A percentile compares a stretch with the other conserved stretches of the same genome.
These are phyloP conservation scores for Xylaria sp. DNA, from an alignment of 2,329 filamentous ascomycete species.

Conservation along the genomic window DNA sequence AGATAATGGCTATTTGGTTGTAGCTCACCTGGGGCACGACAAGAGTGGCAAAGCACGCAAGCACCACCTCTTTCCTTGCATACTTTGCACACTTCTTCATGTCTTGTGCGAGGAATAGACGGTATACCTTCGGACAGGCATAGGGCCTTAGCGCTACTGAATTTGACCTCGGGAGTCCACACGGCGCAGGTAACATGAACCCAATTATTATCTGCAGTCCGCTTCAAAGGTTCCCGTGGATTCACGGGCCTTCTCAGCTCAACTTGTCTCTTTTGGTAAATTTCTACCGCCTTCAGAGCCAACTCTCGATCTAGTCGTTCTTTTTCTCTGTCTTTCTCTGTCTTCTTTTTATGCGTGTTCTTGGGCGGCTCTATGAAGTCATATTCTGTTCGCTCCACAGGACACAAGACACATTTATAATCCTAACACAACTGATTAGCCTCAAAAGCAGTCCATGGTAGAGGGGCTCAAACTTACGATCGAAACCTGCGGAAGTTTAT, in stretches of 20 bases:
- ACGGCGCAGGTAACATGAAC: constrained; percentile 93
- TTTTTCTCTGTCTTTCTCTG: constrained; percentile 88
- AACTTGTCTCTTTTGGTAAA: constrained; percentile 83
- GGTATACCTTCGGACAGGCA: constrained; percentile 91
- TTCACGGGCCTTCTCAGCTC: constrained; percentile 83
- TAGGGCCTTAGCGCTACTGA: constrained; percentile 83
- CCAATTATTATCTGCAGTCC: constrained; percentile 97
- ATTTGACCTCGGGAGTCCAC: constrained; percentile 92
- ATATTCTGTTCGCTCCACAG: constrained; percentile 80
- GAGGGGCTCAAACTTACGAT: constrained; percentile 67
- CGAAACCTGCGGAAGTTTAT: constrained; percentile 91
- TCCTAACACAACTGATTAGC: constrained; percentile 60
- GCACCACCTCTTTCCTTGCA: constrained; percentile 82
- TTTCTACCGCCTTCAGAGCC: constrained; percentile 80
- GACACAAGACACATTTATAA: constrained; percentile 93
- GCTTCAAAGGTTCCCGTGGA: constrained; percentile 90
- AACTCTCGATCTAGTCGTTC: constrained; percentile 87
- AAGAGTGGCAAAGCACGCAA: constrained; percentile 84
- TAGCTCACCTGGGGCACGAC: constrained; percentile 62
- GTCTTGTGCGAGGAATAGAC: constrained; percentile 77
- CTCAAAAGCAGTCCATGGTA: constrained; percentile 37
- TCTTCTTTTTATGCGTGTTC: constrained; percentile 83
- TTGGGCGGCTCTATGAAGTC: constrained; percentile 88
- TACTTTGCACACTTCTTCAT: constrained; percentile 81
- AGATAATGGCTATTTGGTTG: constrained; percentile 1